These are phyloP conservation scores for grape (Vitis vinifera) DNA, from an alignment of 164 flowering plant species.

Conservation along the genomic window ASM3070453v1 NC_081809.1:835501-836000, in stretches of 20 bases:
- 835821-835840: conserved; percentile 88
- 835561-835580: too few relatives aligned
- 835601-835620: too few relatives aligned
- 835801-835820: conserved; percentile 49
- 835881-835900: conserved; percentile 45
- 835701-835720: background rate
- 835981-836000: background rate
- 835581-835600: too few relatives aligned
- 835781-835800: background rate
- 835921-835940: conserved; percentile 32
- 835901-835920: conserved; percentile 46
- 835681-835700: background rate
- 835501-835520: too few relatives aligned
- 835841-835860: conserved; percentile 79
- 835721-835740: background rate
- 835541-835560: too few relatives aligned
- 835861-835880: conserved; percentile 81
- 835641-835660: background rate
- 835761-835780: background rate
- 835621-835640: too few relatives aligned
- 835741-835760: background rate
- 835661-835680: background rate
- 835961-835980: background rate
- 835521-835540: too few relatives aligned
- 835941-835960: background rate